Percentiles rank a stretch among this genome's conserved stretches.
Evolutionary conservation across 2,329 filamentous ascomycete species (phyloP).

Genomic region (Thelonectria olida): DNA sequence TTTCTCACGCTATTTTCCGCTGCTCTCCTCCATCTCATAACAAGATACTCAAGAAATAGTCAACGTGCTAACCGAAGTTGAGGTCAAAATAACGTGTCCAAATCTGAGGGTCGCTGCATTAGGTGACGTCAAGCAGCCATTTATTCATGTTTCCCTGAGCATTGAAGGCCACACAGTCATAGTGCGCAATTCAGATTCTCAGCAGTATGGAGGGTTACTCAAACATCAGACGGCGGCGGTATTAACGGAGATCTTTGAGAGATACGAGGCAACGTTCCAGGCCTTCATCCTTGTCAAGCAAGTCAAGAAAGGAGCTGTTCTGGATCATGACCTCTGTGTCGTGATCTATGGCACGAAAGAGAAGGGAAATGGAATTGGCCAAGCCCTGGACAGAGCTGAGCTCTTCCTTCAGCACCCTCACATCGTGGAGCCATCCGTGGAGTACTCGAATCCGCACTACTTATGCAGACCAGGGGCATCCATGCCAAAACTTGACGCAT

Average conservation of each 20-base stretch:
- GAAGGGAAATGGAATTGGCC: background rate
- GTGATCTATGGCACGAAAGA: background rate
- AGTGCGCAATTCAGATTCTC: background rate
- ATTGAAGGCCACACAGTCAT: background rate
- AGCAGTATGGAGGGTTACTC: background rate
- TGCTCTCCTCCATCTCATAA: background rate
- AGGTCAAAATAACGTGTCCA: background rate
- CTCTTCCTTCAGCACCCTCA: background rate
- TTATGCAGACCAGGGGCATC: background rate
- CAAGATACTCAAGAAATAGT: background rate
- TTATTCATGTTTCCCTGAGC: background rate
- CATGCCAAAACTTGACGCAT: background rate
- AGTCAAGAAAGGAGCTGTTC: background rate
- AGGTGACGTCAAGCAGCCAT: background rate
- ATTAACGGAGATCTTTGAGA: background rate
- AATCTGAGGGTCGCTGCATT: background rate
- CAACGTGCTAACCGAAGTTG: background rate
- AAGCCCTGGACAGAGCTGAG: background rate
- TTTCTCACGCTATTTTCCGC: too few relatives aligned
- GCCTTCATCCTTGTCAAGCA: background rate
- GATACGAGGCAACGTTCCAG: background rate
- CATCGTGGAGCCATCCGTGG: background rate
- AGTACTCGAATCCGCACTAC: background rate
- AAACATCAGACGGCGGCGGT: background rate
- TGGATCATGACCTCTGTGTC: background rate